Evolutionary conservation across 2,329 filamentous ascomycete species (phyloP).

Genomic region (Fusarium euwallaceae): DNA sequence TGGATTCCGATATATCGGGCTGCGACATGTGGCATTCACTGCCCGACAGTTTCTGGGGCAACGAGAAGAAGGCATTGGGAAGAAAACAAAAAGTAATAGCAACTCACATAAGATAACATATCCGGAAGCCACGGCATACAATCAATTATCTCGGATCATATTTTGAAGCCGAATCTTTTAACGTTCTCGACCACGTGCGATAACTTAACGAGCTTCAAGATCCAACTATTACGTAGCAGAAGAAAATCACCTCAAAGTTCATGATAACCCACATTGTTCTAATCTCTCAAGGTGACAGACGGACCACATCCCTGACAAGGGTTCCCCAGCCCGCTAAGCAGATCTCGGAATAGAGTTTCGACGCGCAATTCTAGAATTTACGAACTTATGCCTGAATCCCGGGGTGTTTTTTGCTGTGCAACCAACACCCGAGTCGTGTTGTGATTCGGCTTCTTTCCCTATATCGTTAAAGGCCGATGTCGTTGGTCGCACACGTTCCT

Average conservation of each 20-base stretch:
- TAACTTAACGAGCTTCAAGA: neutral
- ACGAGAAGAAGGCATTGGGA: neutral
- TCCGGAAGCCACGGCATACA: neutral
- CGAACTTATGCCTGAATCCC: neutral
- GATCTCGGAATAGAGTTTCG: neutral
- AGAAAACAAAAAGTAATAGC: neutral
- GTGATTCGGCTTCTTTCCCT: neutral
- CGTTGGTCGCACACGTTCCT: neutral
- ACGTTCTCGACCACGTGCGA: neutral
- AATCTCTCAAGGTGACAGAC: neutral
- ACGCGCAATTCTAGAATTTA: neutral
- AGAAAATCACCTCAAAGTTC: neutral
- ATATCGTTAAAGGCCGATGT: neutral
- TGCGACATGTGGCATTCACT: neutral
- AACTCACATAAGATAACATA: neutral
- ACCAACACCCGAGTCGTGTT: neutral
- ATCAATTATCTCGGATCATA: neutral
- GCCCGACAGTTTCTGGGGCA: neutral
- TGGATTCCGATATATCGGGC: neutral
- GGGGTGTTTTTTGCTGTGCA: neutral
- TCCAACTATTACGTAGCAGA: neutral
- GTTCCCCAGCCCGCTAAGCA: neutral
- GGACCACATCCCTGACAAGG: neutral
- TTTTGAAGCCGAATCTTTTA: neutral
- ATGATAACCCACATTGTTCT: neutral